Conservation (phyloP, 192 early-diverging fungal genomes). For the Linnemannia exigua region DNA sequence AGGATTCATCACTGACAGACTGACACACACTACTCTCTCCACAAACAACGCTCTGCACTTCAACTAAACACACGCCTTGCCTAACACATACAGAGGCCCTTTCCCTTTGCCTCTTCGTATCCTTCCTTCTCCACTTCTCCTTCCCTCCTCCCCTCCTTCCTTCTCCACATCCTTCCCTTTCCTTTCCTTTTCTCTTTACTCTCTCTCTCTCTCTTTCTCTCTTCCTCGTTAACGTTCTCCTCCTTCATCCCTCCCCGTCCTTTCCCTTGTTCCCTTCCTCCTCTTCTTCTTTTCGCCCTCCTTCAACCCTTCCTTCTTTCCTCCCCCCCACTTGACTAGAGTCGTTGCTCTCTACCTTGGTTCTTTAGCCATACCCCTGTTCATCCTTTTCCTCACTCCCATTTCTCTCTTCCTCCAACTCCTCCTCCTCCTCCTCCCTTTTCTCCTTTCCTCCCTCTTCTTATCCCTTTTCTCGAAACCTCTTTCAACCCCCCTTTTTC, state of each 20-base stretch:
- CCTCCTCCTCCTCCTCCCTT: not conserved
- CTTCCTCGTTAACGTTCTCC: not conserved
- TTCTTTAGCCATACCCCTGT: not conserved
- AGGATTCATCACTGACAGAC: too few species aligned
- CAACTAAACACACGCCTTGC: not conserved
- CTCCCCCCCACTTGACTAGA: slow-evolving; percentile 15
- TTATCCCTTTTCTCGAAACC: slow-evolving; percentile 1
- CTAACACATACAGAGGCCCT: not conserved
- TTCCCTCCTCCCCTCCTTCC: not conserved
- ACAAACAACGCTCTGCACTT: not conserved
- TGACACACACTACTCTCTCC: not conserved
- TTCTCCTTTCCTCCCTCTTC: not conserved
- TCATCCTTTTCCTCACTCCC: not conserved
- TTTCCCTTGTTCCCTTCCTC: not conserved
- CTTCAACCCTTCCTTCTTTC: not conserved
- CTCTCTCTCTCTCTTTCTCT: not conserved
- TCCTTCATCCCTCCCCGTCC: not conserved
- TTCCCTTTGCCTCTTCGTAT: not conserved
- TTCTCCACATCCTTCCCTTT: not conserved
- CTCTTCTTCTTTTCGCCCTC: not conserved
- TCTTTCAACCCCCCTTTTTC: not conserved
- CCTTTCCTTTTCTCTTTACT: not conserved
- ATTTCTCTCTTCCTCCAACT: not conserved
- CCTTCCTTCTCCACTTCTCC: not conserved
- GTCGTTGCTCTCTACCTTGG: not conserved